Evolutionary conservation across 768 basidiomycete species (phyloP), one percentile per base, ranked within the genome.

Genomic region (Psilocybe azurescens): DNA sequence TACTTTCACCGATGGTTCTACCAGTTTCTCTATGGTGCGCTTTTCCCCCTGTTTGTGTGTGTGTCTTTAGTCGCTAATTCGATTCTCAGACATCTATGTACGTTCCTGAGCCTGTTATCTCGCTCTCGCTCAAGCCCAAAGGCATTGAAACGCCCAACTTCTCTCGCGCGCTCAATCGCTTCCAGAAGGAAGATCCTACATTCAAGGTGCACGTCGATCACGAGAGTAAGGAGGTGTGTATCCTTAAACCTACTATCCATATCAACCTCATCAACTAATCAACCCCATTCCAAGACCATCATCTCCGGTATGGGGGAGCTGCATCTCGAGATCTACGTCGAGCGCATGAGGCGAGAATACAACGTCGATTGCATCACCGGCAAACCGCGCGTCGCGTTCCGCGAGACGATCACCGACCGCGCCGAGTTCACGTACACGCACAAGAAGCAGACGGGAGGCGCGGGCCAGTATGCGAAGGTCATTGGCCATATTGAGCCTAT

Each of bases 221-320:
- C 29, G 96, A 97, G 72, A 93, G 91, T 72, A 95, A 97, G 75
- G 97, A 99, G 87, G 94, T 92, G 67, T 24, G 58, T 62, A 16
- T 28, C 16, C 3, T 24, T 24, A 24, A 24, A 24, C 24, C 24
- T 24, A 24, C 2, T 24, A 24, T 24, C 2, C 38, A 53, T 38
- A 29, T 18, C 61, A 16, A 6, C 18, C n/a, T 28, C 10, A n/a
- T 2, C 41, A 16, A 28, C 46, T 53, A 46, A 51, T 28, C 18
- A 54, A 33, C 18, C 9, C 47, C 10, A 7, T 18, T 53, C 3
- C 1, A 33, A 95, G 93, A 99, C 97, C 14, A 99, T 99, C 75
- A 98, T 99, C 66, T 98, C 96, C 32, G 97, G 97, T 20, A 99
- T 99, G 97, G 97, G 97, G 28, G 97, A 99, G 75, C 86, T 99